Conservation (phyloP, 305 asterid species). For the Stenogyne calaminthoides region DNA sequence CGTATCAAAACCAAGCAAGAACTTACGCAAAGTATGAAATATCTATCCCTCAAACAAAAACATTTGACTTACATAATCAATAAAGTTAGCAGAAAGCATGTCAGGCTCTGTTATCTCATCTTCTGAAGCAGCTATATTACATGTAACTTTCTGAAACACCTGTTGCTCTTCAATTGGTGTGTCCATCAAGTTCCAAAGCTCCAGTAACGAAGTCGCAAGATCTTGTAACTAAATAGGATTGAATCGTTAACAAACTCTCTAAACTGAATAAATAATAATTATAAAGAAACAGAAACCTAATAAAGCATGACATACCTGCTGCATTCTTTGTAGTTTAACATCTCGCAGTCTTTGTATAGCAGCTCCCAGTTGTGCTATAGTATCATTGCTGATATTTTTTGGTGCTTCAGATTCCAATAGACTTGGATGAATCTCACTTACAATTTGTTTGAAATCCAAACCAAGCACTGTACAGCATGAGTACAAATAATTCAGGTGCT, state of each 20-base stretch:
- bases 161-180: conserved; percentile 94
- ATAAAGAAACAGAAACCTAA: conserved; percentile 1
- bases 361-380: conserved; percentile 64
- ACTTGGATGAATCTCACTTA: conserved; percentile 79
- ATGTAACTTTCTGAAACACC: conserved; percentile 78
- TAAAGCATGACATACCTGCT: conserved; percentile 55
- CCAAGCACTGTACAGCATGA: conserved; percentile 91
- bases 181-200: conserved; percentile 99
- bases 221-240: conserved; percentile 71
- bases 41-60: neutral
- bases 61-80: conserved; percentile 58
- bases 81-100: conserved; percentile 75
- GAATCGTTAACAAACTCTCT: conserved; percentile 27
- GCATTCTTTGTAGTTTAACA: conserved; percentile 79
- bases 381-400: conserved; percentile 65
- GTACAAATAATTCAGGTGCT: conserved; percentile 62
- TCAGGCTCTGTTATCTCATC: conserved; percentile 83
- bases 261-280: conserved; percentile 6
- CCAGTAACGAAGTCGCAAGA: conserved; percentile 86
- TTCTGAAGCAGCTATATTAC: conserved; percentile 88
- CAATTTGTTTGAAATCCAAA: conserved; percentile 75
- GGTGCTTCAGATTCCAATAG: conserved; percentile 75
- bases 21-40: neutral
- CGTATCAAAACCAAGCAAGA: conserved; percentile 8
- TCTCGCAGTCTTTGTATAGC: conserved; percentile 65